A percentile compares a stretch with the other conserved stretches of the same genome.
Evolutionary conservation across 2,329 filamentous ascomycete genomes (phyloP).

Genomic region (Aspergillus chevalieri): DNA sequence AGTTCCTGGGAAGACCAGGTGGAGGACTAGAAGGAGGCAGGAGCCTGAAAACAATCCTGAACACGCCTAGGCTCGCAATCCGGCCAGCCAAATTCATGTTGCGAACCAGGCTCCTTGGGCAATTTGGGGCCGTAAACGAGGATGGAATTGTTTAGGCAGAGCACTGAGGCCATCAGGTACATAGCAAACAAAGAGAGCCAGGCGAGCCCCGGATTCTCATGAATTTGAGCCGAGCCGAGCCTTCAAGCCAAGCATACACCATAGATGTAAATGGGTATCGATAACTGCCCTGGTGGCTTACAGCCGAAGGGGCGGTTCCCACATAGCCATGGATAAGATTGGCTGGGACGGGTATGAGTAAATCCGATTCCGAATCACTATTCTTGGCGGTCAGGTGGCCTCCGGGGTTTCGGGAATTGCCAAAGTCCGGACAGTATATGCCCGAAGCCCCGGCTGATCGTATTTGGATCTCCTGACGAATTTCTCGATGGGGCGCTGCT

Average conservation of each 20-base stretch:
- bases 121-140: slow-evolving; percentile 6
- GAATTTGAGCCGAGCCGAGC: not conserved
- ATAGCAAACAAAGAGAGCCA: not conserved
- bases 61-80: slow-evolving; percentile 4
- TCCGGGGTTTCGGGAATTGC: too few relatives aligned
- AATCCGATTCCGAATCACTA: not conserved
- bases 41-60: slow-evolving; percentile 4
- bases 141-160: slow-evolving; percentile 1
- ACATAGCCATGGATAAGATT: not conserved
- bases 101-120: slow-evolving; percentile 7
- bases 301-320: not conserved
- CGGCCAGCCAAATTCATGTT: slow-evolving; percentile 9
- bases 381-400: too few relatives aligned
- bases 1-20: slow-evolving; percentile 2
- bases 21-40: slow-evolving; percentile 3
- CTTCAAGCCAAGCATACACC: not conserved
- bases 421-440: too few relatives aligned
- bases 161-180: slow-evolving; percentile 3
- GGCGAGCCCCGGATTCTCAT: not conserved
- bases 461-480: too few relatives aligned
- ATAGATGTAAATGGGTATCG: not conserved
- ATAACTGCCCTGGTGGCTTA: not conserved
- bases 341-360: slow-evolving; percentile 1
- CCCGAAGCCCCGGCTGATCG: too few relatives aligned
- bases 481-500: too few relatives aligned